Evolutionary conservation across 2,329 filamentous ascomycete species (phyloP).

Genomic region (Penicillium palitans): DNA sequence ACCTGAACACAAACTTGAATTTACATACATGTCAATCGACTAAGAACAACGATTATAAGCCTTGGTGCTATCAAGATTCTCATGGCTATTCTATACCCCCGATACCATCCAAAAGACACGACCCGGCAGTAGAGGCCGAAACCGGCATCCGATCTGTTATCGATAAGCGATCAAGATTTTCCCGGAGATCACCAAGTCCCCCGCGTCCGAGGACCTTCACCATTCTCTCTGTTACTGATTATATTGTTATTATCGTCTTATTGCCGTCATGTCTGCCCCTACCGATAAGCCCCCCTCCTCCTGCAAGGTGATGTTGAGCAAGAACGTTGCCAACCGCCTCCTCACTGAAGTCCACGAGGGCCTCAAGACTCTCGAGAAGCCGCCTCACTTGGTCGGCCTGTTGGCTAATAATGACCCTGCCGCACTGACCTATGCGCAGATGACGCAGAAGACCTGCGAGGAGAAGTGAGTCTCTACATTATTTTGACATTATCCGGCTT

Average conservation of each 20-base stretch:
- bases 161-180: constrained; percentile 42
- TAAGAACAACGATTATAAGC: neutral
- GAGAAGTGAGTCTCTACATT: constrained; percentile 72
- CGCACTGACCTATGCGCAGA: constrained; percentile 90
- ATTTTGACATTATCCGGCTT: constrained; percentile 6
- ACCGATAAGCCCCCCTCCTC: constrained; percentile 41
- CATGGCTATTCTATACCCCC: neutral
- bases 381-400: constrained; percentile 84
- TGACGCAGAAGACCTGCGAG: constrained; percentile 92
- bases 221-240: constrained; percentile 8
- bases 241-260: neutral
- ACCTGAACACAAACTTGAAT: no score
- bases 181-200: constrained; percentile 17
- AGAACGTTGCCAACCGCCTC: constrained; percentile 79
- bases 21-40: neutral
- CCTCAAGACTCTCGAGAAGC: constrained; percentile 67
- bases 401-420: constrained; percentile 89
- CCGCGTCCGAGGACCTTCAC: constrained; percentile 12
- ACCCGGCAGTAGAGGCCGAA: constrained; percentile 27
- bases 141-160: constrained; percentile 36
- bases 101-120: neutral
- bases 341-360: constrained; percentile 76
- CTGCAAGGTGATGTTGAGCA: constrained; percentile 92
- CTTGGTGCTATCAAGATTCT: neutral
- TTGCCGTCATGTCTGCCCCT: constrained; percentile 34